Evolutionary conservation across 2,329 filamentous ascomycete genomes (phyloP).

Genomic region (Diaporthe batatas): DNA sequence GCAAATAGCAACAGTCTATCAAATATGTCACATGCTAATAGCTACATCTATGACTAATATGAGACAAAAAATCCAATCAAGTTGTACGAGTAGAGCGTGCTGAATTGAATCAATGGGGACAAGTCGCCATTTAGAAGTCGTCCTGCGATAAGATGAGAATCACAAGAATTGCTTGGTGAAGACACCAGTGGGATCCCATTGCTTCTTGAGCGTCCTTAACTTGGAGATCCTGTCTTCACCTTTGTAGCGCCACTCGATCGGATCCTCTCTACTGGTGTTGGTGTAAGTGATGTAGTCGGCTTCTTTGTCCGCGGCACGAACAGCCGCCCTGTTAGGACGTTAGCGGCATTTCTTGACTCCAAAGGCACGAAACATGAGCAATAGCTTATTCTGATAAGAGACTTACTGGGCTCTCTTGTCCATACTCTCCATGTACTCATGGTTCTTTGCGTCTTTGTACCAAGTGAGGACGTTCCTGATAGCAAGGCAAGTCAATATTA

Average conservation of each 20-base stretch:
- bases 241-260: slow-evolving; percentile 8
- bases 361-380: background rate
- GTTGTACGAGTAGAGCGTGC: no score
- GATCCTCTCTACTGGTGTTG: background rate
- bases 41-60: no score
- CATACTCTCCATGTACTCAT: background rate
- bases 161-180: background rate
- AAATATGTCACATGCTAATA: no score
- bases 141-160: no score
- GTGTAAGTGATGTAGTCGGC: slow-evolving; percentile 16
- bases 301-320: background rate
- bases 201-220: background rate
- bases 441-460: background rate
- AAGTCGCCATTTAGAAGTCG: no score
- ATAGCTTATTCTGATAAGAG: background rate
- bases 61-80: no score
- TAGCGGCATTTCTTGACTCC: background rate
- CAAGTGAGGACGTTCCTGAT: background rate
- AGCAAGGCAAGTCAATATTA: background rate
- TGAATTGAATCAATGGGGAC: no score
- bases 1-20: no score
- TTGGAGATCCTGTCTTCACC: background rate
- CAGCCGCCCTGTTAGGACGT: background rate
- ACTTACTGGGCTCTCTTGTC: background rate
- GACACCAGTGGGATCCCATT: slow-evolving; percentile 4